Conservation (phyloP, 228 moss, liverwort and hornwort genomes). For the Sphagnum fallax region DNA sequence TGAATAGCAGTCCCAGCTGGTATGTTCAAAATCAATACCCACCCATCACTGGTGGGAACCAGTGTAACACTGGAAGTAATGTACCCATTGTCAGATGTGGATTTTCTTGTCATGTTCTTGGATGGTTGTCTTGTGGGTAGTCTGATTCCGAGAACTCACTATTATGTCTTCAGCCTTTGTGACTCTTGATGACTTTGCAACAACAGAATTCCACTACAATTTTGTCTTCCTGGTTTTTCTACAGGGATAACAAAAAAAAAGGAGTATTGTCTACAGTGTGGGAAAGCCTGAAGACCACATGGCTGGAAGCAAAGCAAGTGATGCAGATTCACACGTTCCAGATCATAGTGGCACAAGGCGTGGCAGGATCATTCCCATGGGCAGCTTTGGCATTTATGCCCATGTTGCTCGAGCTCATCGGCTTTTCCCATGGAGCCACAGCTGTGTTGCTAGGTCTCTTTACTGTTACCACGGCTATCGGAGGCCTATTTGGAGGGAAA, state of each 20-base stretch:
- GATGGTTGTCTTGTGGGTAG: no score
- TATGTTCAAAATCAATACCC: background rate
- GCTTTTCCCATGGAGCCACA: constrained; percentile 72
- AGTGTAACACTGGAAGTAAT: no score
- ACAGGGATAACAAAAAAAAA: constrained; percentile 12
- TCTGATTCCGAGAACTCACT: no score
- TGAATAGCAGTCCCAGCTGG: background rate
- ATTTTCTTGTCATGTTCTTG: background rate
- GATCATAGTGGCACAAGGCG: constrained; percentile 84
- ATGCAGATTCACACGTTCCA: constrained; percentile 76
- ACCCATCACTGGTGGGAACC: background rate
- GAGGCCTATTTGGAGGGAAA: constrained; percentile 73
- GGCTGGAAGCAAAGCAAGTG: constrained; percentile 64
- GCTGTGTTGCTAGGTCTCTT: constrained; percentile 70
- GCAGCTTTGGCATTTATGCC: constrained; percentile 77
- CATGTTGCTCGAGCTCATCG: constrained; percentile 89
- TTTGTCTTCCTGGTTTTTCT: background rate
- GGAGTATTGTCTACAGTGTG: constrained; percentile 16
- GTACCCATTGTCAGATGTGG: background rate
- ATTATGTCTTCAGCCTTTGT: no score
- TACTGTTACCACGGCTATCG: constrained; percentile 59
- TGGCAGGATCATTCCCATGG: constrained; percentile 82
- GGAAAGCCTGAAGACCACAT: constrained; percentile 51
- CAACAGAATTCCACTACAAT: background rate
- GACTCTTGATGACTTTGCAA: background rate